phyloP scores from a whole-genome alignment of 257 asterid species.

The Galeopsis tetrahit region DNA sequence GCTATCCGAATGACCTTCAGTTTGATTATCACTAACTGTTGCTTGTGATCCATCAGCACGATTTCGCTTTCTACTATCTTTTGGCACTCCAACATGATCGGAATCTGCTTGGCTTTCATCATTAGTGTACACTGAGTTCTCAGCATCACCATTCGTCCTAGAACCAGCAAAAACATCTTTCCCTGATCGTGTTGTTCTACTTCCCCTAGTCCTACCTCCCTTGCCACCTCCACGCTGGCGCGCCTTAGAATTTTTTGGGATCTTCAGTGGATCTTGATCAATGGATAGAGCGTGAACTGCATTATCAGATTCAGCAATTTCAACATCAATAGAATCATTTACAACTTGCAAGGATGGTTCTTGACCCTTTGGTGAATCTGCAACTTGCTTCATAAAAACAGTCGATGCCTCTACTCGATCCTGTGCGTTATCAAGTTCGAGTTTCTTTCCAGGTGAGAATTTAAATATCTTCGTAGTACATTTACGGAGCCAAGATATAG shows the following conservation, averaged over 20 bases:
- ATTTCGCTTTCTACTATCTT: conserved; percentile 65
- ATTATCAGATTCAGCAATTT: conserved; percentile 51
- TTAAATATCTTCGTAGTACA: conserved; percentile 82
- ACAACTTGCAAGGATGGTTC: conserved; percentile 51
- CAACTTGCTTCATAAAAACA: conserved; percentile 33
- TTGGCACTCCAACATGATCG: conserved; percentile 46
- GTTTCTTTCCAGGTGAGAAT: conserved; percentile 77
- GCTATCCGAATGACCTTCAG: conserved; percentile 75
- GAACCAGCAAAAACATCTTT: conserved; percentile 46
- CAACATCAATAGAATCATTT: conserved; percentile 61
- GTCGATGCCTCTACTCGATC: conserved; percentile 42
- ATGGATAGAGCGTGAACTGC: conserved; percentile 50
- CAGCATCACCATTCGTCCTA: conserved; percentile 55
- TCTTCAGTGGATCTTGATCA: conserved; percentile 44
- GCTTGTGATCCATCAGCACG: conserved; percentile 50
- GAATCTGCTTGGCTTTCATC: conserved; percentile 68
- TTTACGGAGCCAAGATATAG: conserved; percentile 86
- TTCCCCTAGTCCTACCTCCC: conserved; percentile 46
- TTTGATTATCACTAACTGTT: conserved; percentile 63
- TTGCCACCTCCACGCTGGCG: conserved; percentile 40
- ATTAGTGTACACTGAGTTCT: conserved; percentile 49
- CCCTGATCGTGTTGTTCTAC: conserved; percentile 46
- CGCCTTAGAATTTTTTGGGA: conserved; percentile 50
- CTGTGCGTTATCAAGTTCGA: conserved; percentile 51
- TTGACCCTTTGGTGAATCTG: conserved; percentile 45